These are phyloP conservation scores for Aspergillus intermedius DNA, from an alignment of 2,329 filamentous ascomycete genomes.

Conservation along the genomic window DNA sequence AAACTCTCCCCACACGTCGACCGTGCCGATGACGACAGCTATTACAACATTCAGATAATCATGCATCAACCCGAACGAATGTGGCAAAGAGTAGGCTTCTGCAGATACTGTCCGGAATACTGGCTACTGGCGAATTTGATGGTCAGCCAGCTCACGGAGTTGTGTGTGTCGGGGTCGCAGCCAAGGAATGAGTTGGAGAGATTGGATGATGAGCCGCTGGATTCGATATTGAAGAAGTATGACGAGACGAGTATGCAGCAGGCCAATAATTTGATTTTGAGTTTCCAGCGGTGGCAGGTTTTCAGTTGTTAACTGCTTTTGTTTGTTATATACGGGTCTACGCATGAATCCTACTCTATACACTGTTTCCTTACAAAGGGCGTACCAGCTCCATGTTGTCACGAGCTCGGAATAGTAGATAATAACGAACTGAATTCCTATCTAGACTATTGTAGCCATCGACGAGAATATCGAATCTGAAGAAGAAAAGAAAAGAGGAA, in stretches of 20 bases:
- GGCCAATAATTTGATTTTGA: conserved; percentile 33
- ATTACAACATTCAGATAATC: conserved; percentile 4
- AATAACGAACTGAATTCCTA: too few relatives aligned
- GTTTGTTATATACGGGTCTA: too few relatives aligned
- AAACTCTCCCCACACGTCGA: neutral
- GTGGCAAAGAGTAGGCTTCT: conserved; percentile 33
- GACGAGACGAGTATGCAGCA: conserved; percentile 38
- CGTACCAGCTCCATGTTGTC: too few relatives aligned
- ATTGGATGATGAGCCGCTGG: conserved; percentile 9
- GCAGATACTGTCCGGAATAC: conserved; percentile 27
- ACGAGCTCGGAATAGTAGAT: too few relatives aligned
- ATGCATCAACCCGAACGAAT: conserved; percentile 14
- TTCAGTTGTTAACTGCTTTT: too few relatives aligned
- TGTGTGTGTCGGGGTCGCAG: conserved; percentile 2
- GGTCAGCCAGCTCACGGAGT: conserved; percentile 19
- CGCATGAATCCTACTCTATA: too few relatives aligned
- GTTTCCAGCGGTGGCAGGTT: conserved; percentile 28
- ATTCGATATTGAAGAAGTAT: conserved; percentile 30
- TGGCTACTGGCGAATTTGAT: conserved; percentile 32
- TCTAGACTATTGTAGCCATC: too few relatives aligned
- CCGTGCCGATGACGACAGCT: conserved; percentile 6
- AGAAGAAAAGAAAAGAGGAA: too few relatives aligned
- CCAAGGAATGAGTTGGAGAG: conserved; percentile 2
- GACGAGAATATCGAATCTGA: too few relatives aligned
- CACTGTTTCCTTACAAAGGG: too few relatives aligned